phyloP scores from a whole-genome alignment of 2,329 filamentous ascomycete genomes.

The Chaetomium sp. region DNA sequence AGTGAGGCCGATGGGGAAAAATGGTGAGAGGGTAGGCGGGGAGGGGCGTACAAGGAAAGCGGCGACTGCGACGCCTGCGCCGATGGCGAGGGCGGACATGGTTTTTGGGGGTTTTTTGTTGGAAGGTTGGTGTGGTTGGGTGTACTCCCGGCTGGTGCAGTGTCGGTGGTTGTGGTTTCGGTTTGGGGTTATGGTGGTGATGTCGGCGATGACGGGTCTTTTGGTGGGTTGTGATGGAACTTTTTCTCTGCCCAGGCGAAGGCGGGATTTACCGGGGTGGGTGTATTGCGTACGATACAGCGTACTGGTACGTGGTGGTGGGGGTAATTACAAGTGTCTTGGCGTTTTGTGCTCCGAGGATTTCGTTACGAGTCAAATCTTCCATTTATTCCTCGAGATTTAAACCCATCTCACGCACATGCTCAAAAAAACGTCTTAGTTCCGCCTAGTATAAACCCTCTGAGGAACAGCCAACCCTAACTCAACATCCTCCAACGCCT shows the following conservation, averaged over 20 bases:
- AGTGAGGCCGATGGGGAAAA: too few species aligned
- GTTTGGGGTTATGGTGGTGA: background rate
- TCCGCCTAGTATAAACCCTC: constrained; percentile 33
- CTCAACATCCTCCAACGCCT: constrained; percentile 35
- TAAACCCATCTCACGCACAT: too few species aligned
- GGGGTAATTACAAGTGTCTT: too few species aligned
- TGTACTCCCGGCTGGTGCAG: background rate
- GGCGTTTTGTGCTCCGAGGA: too few species aligned
- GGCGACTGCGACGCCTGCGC: constrained; percentile 55
- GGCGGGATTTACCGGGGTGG: constrained; percentile 17
- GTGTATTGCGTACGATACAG: background rate
- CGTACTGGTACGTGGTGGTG: background rate
- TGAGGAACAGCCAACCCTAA: constrained; percentile 40
- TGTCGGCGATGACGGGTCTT: constrained; percentile 7
- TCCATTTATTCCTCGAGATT: too few species aligned
- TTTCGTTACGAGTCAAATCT: too few species aligned
- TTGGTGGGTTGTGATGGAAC: constrained; percentile 12
- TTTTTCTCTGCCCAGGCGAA: constrained; percentile 18
- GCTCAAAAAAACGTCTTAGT: too few species aligned
- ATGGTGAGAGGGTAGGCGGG: constrained; percentile 15
- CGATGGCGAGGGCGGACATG: constrained; percentile 55
- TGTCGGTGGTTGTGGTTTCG: background rate
- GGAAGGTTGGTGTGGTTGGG: background rate
- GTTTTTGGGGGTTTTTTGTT: constrained; percentile 18
- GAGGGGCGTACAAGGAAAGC: constrained; percentile 52